Conservation (phyloP, 2,329 filamentous ascomycete genomes). For the Aspergillus pseudotamarii region DNA sequence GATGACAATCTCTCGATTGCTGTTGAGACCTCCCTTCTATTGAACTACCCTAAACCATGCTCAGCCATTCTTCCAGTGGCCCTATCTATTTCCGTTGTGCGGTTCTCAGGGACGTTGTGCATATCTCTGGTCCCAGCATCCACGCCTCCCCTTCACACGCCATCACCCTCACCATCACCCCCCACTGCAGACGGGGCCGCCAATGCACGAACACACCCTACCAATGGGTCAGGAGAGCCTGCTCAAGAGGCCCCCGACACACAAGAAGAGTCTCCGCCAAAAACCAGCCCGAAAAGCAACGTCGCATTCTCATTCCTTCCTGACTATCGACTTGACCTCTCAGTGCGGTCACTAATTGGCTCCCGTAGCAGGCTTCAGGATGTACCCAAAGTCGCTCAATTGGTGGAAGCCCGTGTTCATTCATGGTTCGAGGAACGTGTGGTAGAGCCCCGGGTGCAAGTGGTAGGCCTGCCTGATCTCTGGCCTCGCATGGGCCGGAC, state of each 20-base stretch:
- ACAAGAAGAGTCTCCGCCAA: slow-evolving; percentile 25
- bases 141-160: slow-evolving; percentile 38
- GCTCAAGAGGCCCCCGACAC: background rate
- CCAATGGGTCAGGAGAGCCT: slow-evolving; percentile 17
- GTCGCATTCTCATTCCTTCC: slow-evolving; percentile 85
- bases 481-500: slow-evolving; percentile 62
- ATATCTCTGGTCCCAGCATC: slow-evolving; percentile 84
- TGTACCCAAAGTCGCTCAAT: slow-evolving; percentile 67
- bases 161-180: slow-evolving; percentile 34
- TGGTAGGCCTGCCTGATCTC: slow-evolving; percentile 63
- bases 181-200: slow-evolving; percentile 23
- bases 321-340: slow-evolving; percentile 67
- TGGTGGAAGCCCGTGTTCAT: slow-evolving; percentile 66
- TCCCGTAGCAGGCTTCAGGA: slow-evolving; percentile 65
- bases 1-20: slow-evolving; percentile 90
- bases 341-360: slow-evolving; percentile 65
- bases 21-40: slow-evolving; percentile 86
- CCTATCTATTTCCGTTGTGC: slow-evolving; percentile 84
- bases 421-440: slow-evolving; percentile 70
- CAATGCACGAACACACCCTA: slow-evolving; percentile 7
- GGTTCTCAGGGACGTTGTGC: slow-evolving; percentile 92
- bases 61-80: slow-evolving; percentile 91
- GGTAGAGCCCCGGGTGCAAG: slow-evolving; percentile 67
- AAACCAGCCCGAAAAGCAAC: slow-evolving; percentile 72
- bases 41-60: slow-evolving; percentile 91